A percentile compares a stretch with the other conserved stretches of the same genome.
Conservation (phyloP, 1,284 basidiomycete genomes). For the Papiliotrema fonsecae region DNA sequence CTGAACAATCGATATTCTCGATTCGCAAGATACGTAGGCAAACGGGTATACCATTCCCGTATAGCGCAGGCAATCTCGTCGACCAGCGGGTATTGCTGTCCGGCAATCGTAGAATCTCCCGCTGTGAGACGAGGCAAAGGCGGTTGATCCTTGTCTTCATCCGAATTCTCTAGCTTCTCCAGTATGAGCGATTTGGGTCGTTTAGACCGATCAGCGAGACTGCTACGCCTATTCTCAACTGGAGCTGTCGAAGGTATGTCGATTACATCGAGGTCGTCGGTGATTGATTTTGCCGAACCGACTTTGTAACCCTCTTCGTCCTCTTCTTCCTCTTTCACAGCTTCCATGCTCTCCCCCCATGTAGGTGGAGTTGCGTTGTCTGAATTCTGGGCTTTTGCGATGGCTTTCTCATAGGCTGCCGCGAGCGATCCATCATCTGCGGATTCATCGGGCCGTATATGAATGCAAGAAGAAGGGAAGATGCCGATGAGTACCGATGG, state of each 20-base stretch:
- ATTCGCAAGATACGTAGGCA: constrained; percentile 83
- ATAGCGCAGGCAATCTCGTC: constrained; percentile 96
- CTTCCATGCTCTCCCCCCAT: constrained; percentile 53
- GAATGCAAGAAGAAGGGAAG: constrained; percentile 86
- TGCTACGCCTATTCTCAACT: neutral
- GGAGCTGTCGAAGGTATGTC: neutral
- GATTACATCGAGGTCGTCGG: neutral
- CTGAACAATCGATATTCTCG: constrained; percentile 88
- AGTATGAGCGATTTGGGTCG: constrained; percentile 34
- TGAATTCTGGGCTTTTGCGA: constrained; percentile 23
- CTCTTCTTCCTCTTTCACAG: constrained; percentile 70
- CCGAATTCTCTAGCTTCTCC: constrained; percentile 8
- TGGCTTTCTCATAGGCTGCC: constrained; percentile 49
- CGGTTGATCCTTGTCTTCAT: constrained; percentile 64
- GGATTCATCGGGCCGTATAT: constrained; percentile 79
- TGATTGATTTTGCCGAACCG: neutral
- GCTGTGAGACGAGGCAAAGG: constrained; percentile 89
- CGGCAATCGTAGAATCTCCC: constrained; percentile 82
- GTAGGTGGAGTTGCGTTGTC: constrained; percentile 7
- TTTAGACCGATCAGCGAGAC: constrained; percentile 8
- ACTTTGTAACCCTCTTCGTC: constrained; percentile 45
- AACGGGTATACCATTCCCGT: constrained; percentile 81
- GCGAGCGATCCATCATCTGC: constrained; percentile 82
- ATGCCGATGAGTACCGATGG: constrained; percentile 90
- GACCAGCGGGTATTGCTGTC: constrained; percentile 77